Base-by-base conservation (phyloP, 164 flowering plant species). In the Magnolia sinica region DNA sequence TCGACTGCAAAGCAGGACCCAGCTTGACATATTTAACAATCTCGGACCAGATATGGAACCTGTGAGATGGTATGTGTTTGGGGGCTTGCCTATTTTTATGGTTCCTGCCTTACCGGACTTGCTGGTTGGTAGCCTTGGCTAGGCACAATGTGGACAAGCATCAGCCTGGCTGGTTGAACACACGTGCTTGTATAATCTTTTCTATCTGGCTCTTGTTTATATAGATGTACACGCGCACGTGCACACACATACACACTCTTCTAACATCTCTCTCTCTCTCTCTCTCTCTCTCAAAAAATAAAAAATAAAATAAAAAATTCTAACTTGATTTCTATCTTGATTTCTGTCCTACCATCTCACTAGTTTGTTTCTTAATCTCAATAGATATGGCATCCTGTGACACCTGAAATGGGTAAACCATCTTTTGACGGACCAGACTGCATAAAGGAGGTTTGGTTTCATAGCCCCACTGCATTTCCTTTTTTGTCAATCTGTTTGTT, bases 371-470 rank as follows among this genome's bases (percentile, higher is more conserved):
- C 31, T 16, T 27, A 3, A 22, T 73, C 75, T 74, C 8, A 19
- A 24, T 82, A 95, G 98, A 94, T 79, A 10, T 91, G 98, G 98
- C 86, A 91, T 72, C 91, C 98, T 20, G 98, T 95, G 78, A 89
- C 97, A 70, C 74, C 91, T 67, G 90, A 90, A 45, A 91, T 93
- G 91, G 94, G 95, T 13, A 93, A 93, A 80, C 79, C 84, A 67
- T 87, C 97, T 72, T 93, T 90, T 80, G 85, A 90, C 77, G 95
- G 92, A 65, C 96, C 97, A 52, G 97, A 95, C 81, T 95, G 98
- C 84, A 85, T 91, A 78, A 83, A 87, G 76, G 92, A 95, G 97
- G 98, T 95, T 55, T 10, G 68, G 16, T 65, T 72, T 58, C 20
- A 50, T 2, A 24, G 16, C 29, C 8, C 7, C 55, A 8, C 8